phyloP scores from a whole-genome alignment of 345 rosid genomes.

The Salix exigua region DNA sequence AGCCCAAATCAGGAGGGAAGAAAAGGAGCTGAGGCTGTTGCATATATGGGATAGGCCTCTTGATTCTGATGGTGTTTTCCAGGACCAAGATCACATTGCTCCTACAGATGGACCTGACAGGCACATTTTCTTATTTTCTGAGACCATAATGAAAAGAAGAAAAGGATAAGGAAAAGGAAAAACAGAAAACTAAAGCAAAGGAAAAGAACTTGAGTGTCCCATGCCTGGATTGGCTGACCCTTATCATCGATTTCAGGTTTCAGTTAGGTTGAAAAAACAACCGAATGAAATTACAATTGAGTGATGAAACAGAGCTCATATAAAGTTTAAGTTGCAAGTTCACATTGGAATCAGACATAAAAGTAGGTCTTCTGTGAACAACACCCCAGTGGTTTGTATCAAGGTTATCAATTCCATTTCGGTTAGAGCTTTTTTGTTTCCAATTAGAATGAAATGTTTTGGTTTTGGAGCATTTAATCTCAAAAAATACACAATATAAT shows the following conservation, averaged over 20 bases:
- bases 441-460: too few relatives aligned
- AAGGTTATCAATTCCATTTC: too few relatives aligned
- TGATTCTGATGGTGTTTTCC: background rate
- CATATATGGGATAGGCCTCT: background rate
- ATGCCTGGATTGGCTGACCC: constrained; percentile 69
- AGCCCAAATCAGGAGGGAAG: background rate
- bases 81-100: background rate
- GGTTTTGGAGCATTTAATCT: too few relatives aligned
- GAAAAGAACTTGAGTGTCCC: constrained; percentile 9
- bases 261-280: too few relatives aligned
- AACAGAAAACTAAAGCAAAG: background rate
- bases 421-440: too few relatives aligned
- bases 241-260: constrained; percentile 28
- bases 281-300: too few relatives aligned
- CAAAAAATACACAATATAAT: too few relatives aligned
- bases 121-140: background rate
- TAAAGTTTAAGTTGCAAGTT: background rate
- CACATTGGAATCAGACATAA: background rate
- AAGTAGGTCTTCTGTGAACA: background rate
- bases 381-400: background rate
- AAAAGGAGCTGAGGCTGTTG: background rate
- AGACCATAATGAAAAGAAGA: background rate
- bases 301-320: background rate
- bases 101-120: background rate
- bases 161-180: background rate